Conservation (phyloP, 2,329 filamentous ascomycete genomes). For the Cordyceps farinosa region DNA sequence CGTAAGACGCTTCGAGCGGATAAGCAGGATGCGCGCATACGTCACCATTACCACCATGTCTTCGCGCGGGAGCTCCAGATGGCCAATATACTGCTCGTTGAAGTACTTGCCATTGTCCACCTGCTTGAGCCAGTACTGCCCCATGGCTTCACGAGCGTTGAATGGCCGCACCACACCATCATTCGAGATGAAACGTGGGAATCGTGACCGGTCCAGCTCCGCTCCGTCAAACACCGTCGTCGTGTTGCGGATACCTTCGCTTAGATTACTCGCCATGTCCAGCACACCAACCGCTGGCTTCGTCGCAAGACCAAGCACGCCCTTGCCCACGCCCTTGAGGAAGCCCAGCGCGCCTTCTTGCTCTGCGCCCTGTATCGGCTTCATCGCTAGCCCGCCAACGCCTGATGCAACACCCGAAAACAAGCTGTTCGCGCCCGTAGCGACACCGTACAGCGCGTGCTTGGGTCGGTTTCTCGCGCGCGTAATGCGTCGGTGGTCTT, state of each 20-base stretch:
- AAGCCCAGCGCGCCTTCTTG: conserved; percentile 92
- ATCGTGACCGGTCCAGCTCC: conserved; percentile 89
- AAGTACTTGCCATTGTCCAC: conserved; percentile 97
- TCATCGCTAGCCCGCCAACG: conserved; percentile 86
- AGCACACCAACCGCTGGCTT: conserved; percentile 97
- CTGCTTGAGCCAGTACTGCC: conserved; percentile 98
- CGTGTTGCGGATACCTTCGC: conserved; percentile 96
- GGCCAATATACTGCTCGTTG: conserved; percentile 94
- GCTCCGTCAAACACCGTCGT: conserved; percentile 96
- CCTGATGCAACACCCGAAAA: conserved; percentile 90
- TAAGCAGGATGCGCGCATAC: conserved; percentile 81
- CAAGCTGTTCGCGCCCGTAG: conserved; percentile 90
- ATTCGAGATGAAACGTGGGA: conserved; percentile 84
- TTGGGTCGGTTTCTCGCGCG: conserved; percentile 91
- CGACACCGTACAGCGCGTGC: conserved; percentile 94
- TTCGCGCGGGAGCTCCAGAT: conserved; percentile 84
- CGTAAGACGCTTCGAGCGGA: conserved; percentile 77
- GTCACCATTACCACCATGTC: conserved; percentile 90
- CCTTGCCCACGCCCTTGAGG: conserved; percentile 96
- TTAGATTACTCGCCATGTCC: conserved; percentile 94
- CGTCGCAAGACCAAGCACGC: conserved; percentile 87
- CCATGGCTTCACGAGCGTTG: conserved; percentile 88
- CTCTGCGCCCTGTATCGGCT: conserved; percentile 92
- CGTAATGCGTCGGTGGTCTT: conserved; percentile 91
- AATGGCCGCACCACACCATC: conserved; percentile 95